Evolutionary conservation across 805 yeast species (phyloP), one percentile per base, ranked within the genome.

Genomic region (Cyberlindnera maclurae): DNA sequence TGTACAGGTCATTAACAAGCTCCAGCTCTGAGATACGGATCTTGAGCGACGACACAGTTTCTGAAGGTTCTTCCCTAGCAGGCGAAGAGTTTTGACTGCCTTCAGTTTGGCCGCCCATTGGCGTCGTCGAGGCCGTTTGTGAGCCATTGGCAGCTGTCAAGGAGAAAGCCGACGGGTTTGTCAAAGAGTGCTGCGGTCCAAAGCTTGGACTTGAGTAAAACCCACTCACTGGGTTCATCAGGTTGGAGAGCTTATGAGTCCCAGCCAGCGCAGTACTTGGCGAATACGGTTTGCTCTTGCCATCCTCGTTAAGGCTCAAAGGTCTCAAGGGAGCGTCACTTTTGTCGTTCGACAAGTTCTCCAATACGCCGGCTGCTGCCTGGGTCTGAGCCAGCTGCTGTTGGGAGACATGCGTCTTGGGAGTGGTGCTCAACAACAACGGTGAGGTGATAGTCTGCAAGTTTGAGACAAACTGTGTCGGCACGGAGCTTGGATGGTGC

Each of bases 11-110:
- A 52, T 88, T 89, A 30, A 90, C 95, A 31, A 89, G 68, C 58
- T 90, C 97, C 44, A 90, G 70, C 58, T 90, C 97, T 11, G 83
- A 76, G 16, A 89, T 85, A 42, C 94, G 70, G 0, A 96, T 85
- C 46, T 77, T 75, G 45, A 89, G 63, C 38, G 60, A 24, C 3
- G 30, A 30, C 3, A 40, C 40, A 26, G 64, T 63, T 15, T 61
- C 51, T 28, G 63, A 68, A 38, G 56, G 63, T 31, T 57, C 57
- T 10, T 51, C 31, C 9, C 16, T 29, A 8, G 35, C 22, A 15
- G 38, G 18, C 4, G 45, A 15, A 5, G 38, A 26, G 27, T 32
- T 15, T 12, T 22, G 24, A 20, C 24, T 20, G 5, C 24, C 24
- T 24, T 20, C 24, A 20, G 24, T 20, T 20, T 20, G 24, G 24